Percentiles rank a stretch among this genome's conserved stretches.
Conservation (phyloP, 2,329 filamentous ascomycete genomes). For the Didymella pinodella region DNA sequence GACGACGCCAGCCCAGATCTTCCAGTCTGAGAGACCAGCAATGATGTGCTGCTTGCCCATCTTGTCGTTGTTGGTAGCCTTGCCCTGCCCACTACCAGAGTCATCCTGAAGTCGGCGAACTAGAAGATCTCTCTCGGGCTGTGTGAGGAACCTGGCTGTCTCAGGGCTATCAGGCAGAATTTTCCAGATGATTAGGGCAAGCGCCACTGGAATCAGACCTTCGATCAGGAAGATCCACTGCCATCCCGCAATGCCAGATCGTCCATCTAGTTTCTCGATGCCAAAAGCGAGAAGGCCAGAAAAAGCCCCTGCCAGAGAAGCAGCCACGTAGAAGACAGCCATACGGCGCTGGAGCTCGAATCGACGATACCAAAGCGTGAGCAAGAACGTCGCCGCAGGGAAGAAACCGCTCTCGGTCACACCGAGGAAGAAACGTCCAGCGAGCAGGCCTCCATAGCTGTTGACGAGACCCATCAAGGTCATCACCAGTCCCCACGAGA, state of each 20-base stretch:
- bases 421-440: conserved; percentile 55
- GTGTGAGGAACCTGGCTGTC: conserved; percentile 50
- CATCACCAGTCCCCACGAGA: conserved; percentile 54
- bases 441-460: conserved; percentile 58
- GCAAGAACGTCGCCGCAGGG: conserved; percentile 65
- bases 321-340: conserved; percentile 48
- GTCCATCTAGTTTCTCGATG: conserved; percentile 45
- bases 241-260: conserved; percentile 41
- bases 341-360: conserved; percentile 48
- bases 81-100: conserved; percentile 56
- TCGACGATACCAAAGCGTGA: conserved; percentile 49
- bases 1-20: conserved; percentile 45
- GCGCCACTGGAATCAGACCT: conserved; percentile 42
- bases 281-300: conserved; percentile 47
- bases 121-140: conserved; percentile 45
- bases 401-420: conserved; percentile 64
- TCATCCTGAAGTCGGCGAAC: conserved; percentile 50
- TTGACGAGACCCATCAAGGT: conserved; percentile 55
- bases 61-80: conserved; percentile 59
- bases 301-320: conserved; percentile 46
- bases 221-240: conserved; percentile 47
- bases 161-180: conserved; percentile 60
- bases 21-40: conserved; percentile 56
- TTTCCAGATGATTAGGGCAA: conserved; percentile 61
- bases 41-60: conserved; percentile 58